phyloP scores from a whole-genome alignment of 2,329 filamentous ascomycete species.

The Penicillium sp. region DNA sequence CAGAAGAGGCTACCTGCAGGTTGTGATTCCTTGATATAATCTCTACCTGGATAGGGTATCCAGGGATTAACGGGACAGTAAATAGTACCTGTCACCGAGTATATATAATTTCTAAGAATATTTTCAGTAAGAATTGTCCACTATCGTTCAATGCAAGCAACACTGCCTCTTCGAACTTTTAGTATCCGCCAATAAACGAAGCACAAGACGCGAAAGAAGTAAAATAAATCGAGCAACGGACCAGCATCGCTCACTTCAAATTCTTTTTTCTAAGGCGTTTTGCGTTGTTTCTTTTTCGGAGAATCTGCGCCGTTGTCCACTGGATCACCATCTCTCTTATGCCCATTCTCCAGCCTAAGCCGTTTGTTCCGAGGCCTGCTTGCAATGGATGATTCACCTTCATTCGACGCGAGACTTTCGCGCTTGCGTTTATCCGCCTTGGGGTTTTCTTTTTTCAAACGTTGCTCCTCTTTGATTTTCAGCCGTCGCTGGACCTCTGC shows the following conservation, averaged over 20 bases:
- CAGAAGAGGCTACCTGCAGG: not conserved
- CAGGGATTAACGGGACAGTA: not conserved
- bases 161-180: not conserved
- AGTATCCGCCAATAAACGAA: not conserved
- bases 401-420: conserved; percentile 34
- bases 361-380: conserved; percentile 23
- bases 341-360: conserved; percentile 4
- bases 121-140: not conserved
- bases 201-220: not conserved
- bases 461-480: conserved; percentile 41
- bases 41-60: not conserved
- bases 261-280: not conserved
- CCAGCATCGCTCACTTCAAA: not conserved
- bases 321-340: conserved; percentile 4
- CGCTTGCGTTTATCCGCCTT: conserved; percentile 41
- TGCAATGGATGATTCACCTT: conserved; percentile 16
- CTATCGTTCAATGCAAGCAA: not conserved
- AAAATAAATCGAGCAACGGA: not conserved
- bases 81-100: not conserved
- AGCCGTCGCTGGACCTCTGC: conserved; percentile 45
- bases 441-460: conserved; percentile 25
- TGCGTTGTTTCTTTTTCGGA: conserved; percentile 5
- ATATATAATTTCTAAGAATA: not conserved
- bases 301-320: not conserved
- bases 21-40: not conserved